Conservation (phyloP, 2,329 filamentous ascomycete species). For the Fusarium newnesense region DNA sequence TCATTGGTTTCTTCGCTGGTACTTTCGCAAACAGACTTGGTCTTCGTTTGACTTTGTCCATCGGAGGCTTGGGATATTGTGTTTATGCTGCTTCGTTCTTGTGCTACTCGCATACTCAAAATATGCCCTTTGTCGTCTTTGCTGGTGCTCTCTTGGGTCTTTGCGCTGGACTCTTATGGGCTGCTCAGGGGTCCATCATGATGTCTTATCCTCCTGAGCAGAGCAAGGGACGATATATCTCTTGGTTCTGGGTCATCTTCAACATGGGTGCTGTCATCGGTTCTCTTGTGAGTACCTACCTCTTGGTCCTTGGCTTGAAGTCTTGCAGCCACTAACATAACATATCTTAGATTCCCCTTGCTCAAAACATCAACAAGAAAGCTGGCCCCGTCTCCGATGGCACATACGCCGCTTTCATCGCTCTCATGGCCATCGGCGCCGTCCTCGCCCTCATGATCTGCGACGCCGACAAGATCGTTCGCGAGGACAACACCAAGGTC, state of each 20-base stretch:
- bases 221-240: slow-evolving; percentile 88
- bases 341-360: slow-evolving; percentile 69
- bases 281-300: slow-evolving; percentile 61
- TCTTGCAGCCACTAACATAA: slow-evolving; percentile 8
- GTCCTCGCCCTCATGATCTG: slow-evolving; percentile 59
- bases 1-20: slow-evolving; percentile 76
- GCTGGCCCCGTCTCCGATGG: slow-evolving; percentile 57
- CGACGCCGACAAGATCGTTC: slow-evolving; percentile 54
- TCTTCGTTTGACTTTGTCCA: slow-evolving; percentile 72
- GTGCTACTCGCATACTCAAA: slow-evolving; percentile 74
- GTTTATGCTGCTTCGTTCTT: slow-evolving; percentile 79
- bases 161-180: slow-evolving; percentile 84
- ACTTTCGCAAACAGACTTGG: slow-evolving; percentile 83
- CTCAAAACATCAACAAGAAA: slow-evolving; percentile 73
- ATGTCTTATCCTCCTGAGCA: slow-evolving; percentile 87
- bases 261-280: slow-evolving; percentile 92
- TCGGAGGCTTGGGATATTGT: slow-evolving; percentile 82
- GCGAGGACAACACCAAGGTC: slow-evolving; percentile 52
- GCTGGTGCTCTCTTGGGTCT: slow-evolving; percentile 80
- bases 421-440: slow-evolving; percentile 62
- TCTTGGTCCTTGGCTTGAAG: not conserved
- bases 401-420: slow-evolving; percentile 61
- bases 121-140: slow-evolving; percentile 78
- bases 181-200: slow-evolving; percentile 86
- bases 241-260: slow-evolving; percentile 95